Base-by-base conservation (phyloP, 768 basidiomycete species). In the Leucocoprinus sp. region DNA sequence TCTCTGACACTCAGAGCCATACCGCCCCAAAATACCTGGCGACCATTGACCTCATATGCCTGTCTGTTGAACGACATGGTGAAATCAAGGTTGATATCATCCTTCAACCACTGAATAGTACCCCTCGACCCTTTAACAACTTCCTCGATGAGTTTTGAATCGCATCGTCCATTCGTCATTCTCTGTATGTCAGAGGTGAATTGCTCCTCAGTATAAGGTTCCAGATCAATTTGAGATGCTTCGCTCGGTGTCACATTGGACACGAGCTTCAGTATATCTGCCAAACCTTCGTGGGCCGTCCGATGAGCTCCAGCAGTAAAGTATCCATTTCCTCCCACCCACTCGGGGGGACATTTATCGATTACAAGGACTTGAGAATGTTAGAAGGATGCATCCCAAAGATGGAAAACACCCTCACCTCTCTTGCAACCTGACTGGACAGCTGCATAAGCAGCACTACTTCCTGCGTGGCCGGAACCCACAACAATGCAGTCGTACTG, bases 281-380 rank as follows among this genome's bases (percentile, higher is more conserved):
- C 51, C n/a, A 84, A 65, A 1, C 82, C 83, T 12, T 49, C 63
- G 52, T 84, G 82, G 2, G 73, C 76, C 8, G 76, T 82, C 43
- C 82, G 76, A 54, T 76, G 70, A 5, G 81, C 79, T 17, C 82
- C 82, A 8, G 81, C 80, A 23, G 82, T 83, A 62, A 84, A 84
- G 60, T 76, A 82, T 14, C 80, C 78, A 53, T 86, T 84, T 14
- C 82, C 83, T 3, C 83, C 83, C 3, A 60, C 71, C 82, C 82
- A 84, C 45, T 72, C 70, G 31, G 62, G 54, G 1, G 81, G 78
- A 31, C 78, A 78, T 54, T 82, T 82, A 54, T 84, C 82, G 41
- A 84, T 62, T 43, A 84, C 62, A 34, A 84, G 64, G 49, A 83
- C 78, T 67, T 45, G 23, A 42, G 3, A 34, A 21, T 15, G 5